phyloP scores from a whole-genome alignment of 176 grass and related monocot genomes.

The Juncus effusus region DNA sequence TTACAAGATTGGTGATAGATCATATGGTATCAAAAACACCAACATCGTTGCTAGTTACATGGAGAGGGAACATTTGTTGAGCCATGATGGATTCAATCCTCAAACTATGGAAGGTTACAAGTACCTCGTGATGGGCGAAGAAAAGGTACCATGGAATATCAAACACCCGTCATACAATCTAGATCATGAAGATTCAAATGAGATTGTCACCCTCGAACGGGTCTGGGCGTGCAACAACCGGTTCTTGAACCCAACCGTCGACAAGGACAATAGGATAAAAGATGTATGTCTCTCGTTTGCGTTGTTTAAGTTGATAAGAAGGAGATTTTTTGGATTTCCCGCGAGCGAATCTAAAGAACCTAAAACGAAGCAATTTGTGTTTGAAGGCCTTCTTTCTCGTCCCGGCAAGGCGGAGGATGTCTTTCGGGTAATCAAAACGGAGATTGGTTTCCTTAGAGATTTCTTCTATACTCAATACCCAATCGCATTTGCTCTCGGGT shows the following conservation, averaged over 20 bases:
- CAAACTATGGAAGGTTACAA: slow-evolving; percentile 15
- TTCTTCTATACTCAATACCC: slow-evolving; percentile 43
- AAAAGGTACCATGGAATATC: not conserved
- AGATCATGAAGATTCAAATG: too few species aligned
- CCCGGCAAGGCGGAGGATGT: not conserved
- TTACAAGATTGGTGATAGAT: slow-evolving; percentile 11
- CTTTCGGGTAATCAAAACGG: slow-evolving; percentile 32
- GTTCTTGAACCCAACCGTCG: not conserved
- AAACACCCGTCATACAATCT: not conserved
- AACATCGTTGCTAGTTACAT: slow-evolving; percentile 37
- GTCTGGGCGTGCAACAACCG: not conserved
- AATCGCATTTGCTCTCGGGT: slow-evolving; percentile 35
- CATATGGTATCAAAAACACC: slow-evolving; percentile 29
- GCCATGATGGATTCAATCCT: not conserved
- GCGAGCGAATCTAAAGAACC: not conserved
- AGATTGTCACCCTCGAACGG: slow-evolving; percentile 2
- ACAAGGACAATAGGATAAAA: not conserved
- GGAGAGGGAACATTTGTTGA: slow-evolving; percentile 25
- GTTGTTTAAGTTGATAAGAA: slow-evolving; percentile 43
- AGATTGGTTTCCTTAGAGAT: slow-evolving; percentile 38
- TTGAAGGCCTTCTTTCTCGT: slow-evolving; percentile 17
- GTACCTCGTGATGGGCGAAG: slow-evolving; percentile 39
- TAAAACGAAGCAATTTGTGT: slow-evolving; percentile 18
- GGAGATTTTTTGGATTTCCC: slow-evolving; percentile 14
- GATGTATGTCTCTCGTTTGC: slow-evolving; percentile 49